These are phyloP conservation scores for Cyclocybe cylindracea DNA, from an alignment of 768 basidiomycete species.

Conservation along the genomic window DNA sequence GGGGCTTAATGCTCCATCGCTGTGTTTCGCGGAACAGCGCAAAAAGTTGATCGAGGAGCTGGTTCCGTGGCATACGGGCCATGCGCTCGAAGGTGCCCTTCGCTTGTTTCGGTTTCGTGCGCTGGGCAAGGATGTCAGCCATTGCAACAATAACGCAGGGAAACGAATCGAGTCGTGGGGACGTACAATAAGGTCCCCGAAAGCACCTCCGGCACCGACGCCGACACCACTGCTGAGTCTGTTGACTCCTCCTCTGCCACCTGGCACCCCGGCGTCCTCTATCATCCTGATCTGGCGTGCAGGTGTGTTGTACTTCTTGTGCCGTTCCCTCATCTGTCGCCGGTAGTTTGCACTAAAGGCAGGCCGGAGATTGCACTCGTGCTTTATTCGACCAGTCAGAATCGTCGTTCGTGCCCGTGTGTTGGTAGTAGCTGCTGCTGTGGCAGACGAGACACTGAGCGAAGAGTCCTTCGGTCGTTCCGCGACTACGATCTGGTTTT, in stretches of 20 bases:
- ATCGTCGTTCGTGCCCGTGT: slow-evolving; percentile 75
- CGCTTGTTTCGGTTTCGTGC: slow-evolving; percentile 63
- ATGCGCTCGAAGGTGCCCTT: slow-evolving; percentile 84
- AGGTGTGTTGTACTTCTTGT: slow-evolving; percentile 66
- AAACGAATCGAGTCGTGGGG: slow-evolving; percentile 4
- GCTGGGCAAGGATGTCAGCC: slow-evolving; percentile 33
- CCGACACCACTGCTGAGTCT: slow-evolving; percentile 76
- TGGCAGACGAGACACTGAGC: slow-evolving; percentile 32
- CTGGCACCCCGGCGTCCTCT: slow-evolving; percentile 67
- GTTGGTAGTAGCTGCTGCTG: slow-evolving; percentile 45
- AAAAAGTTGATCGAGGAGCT: slow-evolving; percentile 85
- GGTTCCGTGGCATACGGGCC: slow-evolving; percentile 89
- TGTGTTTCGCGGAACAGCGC: slow-evolving; percentile 71
- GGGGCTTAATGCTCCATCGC: slow-evolving; percentile 78
- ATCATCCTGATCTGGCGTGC: slow-evolving; percentile 69
- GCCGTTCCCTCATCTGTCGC: slow-evolving; percentile 70
- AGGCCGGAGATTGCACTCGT: slow-evolving; percentile 76
- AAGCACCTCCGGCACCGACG: slow-evolving; percentile 55
- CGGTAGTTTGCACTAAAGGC: slow-evolving; percentile 68
- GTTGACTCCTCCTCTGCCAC: slow-evolving; percentile 75
- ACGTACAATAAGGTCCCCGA: slow-evolving; percentile 69
- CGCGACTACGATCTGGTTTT: slow-evolving; percentile 85
- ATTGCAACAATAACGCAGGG: slow-evolving; percentile 3
- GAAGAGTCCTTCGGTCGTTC: slow-evolving; percentile 72
- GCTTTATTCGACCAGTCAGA: slow-evolving; percentile 77